Base-by-base conservation (phyloP, 1,139 yeast species). In the Scheffersomyces lignicola region DNA sequence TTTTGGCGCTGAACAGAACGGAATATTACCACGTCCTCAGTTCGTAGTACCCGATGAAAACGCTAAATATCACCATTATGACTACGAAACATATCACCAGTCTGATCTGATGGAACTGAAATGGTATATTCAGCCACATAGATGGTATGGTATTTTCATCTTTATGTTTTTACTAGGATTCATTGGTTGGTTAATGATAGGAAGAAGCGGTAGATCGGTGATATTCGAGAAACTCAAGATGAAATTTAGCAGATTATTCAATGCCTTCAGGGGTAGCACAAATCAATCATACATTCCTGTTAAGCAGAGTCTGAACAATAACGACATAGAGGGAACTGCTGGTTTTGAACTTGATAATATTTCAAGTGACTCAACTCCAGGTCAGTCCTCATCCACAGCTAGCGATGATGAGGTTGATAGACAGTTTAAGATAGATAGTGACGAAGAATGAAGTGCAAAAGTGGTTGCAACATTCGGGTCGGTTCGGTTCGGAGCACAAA, bases 81-180 rank as follows among this genome's bases (percentile, higher is more conserved):
- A 60, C 38, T 60, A 62, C 36, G 70, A 67, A 35, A 48, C 49
- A 11, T 51, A 57, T 38, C 52, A 58, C 31, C 59, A 54, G 8
- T 58, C 60, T 13, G 50, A 49, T 3, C 39, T 37, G n/a, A 38
- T 39, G 18, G 69, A 59, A 35, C 69, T 62, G 69, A 54, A 55
- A 31, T 66, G 71, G 70, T 51, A 58, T 32, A 56, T 65, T 30
- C 56, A 63, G 35, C 76, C 80, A 1, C 83, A 79, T 47, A 61
- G 84, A 30, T 56, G 79, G 52, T 72, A 71, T 50, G 86, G 86
- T 0, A 62, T 79, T 2, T 41, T 75, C n/a, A 60, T 74, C 3
- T 73, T 80, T 42, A 45, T 69, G 27, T 38, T 62, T 1, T 58
- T 78, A 31, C 43, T 76, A 12, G 43, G 65, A 2, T 58, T 73